Evolutionary conservation across 352 stramenopile species (phyloP).

Genomic region (Globisporangium mamillatum): DNA sequence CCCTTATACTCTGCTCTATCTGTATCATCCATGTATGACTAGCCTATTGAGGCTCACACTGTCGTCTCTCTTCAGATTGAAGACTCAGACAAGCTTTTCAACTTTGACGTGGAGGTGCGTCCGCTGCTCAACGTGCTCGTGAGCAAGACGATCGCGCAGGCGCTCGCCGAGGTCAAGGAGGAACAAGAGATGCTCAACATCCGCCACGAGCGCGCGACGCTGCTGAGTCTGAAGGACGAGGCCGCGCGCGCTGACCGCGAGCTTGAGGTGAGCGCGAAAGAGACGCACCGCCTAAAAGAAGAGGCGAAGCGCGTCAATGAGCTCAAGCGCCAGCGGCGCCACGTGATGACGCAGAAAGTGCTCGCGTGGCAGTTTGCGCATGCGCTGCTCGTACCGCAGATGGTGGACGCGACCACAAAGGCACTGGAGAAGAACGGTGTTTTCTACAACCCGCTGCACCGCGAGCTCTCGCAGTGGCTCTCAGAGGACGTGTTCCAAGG

Average conservation of each 20-base stretch:
- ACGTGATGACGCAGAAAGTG: constrained; percentile 54
- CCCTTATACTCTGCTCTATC: background rate
- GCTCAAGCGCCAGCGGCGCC: constrained; percentile 32
- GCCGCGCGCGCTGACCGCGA: constrained; percentile 35
- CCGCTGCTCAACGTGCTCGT: constrained; percentile 76
- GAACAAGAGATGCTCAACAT: constrained; percentile 65
- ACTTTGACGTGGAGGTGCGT: constrained; percentile 78
- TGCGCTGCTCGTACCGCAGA: constrained; percentile 33
- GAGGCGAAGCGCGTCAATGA: constrained; percentile 42
- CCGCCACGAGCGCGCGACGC: constrained; percentile 30
- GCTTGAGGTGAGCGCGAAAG: constrained; percentile 53
- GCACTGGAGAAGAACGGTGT: constrained; percentile 47
- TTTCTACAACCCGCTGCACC: constrained; percentile 65
- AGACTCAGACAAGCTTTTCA: constrained; percentile 64
- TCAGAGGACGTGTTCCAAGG: constrained; percentile 34
- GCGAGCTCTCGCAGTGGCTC: constrained; percentile 47
- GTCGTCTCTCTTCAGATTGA: constrained; percentile 52
- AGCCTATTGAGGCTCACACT: background rate
- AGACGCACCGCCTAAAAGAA: constrained; percentile 48
- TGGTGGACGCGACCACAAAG: constrained; percentile 26
- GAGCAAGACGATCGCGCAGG: constrained; percentile 81
- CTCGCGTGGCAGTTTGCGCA: constrained; percentile 59
- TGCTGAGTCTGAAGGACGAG: constrained; percentile 48
- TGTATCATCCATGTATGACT: background rate
- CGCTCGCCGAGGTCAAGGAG: constrained; percentile 68